Percentiles rank a stretch among this genome's conserved stretches.
Evolutionary conservation across 148 eudicot genomes (phyloP).

Genomic region (Amaranthus cruentus): DNA sequence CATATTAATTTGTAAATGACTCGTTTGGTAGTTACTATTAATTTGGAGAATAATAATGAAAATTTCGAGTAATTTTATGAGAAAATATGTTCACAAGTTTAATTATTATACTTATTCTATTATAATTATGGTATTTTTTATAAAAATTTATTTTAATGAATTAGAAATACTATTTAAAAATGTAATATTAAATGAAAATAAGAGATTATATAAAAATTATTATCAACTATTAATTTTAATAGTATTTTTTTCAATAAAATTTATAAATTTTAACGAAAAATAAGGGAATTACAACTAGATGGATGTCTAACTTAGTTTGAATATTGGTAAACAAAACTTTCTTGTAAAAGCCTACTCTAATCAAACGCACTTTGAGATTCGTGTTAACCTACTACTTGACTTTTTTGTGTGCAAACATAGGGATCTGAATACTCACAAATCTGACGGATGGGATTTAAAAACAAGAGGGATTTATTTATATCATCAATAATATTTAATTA

Average conservation of each 20-base stretch:
- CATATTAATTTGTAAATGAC: too few relatives aligned
- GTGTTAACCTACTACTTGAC: conserved; percentile 39
- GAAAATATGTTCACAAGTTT: too few relatives aligned
- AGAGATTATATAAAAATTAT: too few relatives aligned
- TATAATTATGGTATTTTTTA: too few relatives aligned
- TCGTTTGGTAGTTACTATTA: too few relatives aligned
- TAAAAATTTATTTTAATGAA: too few relatives aligned
- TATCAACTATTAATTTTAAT: too few relatives aligned
- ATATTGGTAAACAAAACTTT: conserved; percentile 15
- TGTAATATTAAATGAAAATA: too few relatives aligned
- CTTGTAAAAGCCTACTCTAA: neutral
- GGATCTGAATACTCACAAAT: conserved; percentile 29
- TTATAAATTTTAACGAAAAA: neutral
- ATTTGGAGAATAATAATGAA: too few relatives aligned
- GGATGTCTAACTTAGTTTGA: conserved; percentile 4
- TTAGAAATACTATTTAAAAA: too few relatives aligned
- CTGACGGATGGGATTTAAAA: conserved; percentile 22
- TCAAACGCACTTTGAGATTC: conserved; percentile 32
- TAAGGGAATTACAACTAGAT: neutral
- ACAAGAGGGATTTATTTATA: neutral
- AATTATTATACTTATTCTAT: too few relatives aligned
- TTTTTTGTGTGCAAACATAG: conserved; percentile 23
- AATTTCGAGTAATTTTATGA: too few relatives aligned
- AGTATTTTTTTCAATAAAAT: neutral
- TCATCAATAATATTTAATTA: neutral